Evolutionary conservation across 768 basidiomycete genomes (phyloP).

Genomic region (Naganishia randhawae): DNA sequence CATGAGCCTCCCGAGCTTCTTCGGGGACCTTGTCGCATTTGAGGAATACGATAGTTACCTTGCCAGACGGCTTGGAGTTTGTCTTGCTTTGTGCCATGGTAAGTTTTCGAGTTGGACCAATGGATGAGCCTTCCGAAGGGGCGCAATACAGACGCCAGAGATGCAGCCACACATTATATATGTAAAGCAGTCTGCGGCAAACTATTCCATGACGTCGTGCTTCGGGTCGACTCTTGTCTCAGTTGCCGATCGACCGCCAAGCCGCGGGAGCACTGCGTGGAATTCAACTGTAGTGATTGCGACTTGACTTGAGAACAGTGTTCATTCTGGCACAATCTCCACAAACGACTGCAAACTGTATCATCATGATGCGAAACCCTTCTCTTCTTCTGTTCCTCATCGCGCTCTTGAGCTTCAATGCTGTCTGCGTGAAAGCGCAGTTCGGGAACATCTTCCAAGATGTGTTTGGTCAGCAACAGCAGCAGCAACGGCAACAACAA

Average conservation of each 20-base stretch:
- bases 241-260: not conserved
- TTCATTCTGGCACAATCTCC: too few relatives aligned
- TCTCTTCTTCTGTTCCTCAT: not conserved
- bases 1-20: slow-evolving; percentile 33
- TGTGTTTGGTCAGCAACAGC: slow-evolving; percentile 12
- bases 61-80: slow-evolving; percentile 13
- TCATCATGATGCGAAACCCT: not conserved
- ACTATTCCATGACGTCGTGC: not conserved
- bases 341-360: too few relatives aligned
- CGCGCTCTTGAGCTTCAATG: not conserved
- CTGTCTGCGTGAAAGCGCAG: not conserved
- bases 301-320: too few relatives aligned
- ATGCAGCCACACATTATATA: not conserved
- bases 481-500: slow-evolving; percentile 12
- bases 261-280: too few relatives aligned
- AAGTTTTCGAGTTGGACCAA: too few relatives aligned
- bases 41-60: slow-evolving; percentile 37
- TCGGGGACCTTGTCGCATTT: slow-evolving; percentile 38
- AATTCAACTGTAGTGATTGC: too few relatives aligned
- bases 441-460: slow-evolving; percentile 22
- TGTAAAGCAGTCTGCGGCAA: not conserved
- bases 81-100: not conserved
- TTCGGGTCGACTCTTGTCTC: not conserved
- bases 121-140: too few relatives aligned
- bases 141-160: too few relatives aligned